Conservation (phyloP, 163 green algal species). For the Botryococcus braunii region DNA sequence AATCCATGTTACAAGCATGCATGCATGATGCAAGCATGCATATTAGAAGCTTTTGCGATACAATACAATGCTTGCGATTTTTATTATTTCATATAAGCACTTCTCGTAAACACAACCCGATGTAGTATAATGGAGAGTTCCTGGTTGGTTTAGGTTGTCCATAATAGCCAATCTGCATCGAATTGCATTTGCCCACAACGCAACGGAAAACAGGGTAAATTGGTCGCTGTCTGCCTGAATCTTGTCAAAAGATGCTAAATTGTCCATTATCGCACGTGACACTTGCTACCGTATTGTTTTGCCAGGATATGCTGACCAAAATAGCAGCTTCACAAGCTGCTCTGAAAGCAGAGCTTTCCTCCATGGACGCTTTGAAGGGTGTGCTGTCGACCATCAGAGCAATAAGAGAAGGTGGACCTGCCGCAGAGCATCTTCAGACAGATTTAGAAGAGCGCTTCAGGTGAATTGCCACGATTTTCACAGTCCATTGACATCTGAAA, state of each 20-base stretch:
- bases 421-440: background rate
- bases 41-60: too few species aligned
- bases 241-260: background rate
- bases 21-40: too few species aligned
- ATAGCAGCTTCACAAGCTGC: background rate
- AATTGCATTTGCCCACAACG: background rate
- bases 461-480: too few species aligned
- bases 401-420: background rate
- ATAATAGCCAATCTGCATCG: background rate
- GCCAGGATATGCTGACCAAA: slow-evolving; percentile 3
- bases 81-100: too few species aligned
- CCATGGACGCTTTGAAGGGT: background rate
- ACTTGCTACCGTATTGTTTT: background rate
- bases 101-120: too few species aligned
- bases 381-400: background rate
- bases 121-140: too few species aligned
- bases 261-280: background rate
- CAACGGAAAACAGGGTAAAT: background rate
- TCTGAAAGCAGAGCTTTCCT: background rate
- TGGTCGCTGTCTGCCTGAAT: background rate
- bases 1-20: too few species aligned
- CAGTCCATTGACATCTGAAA: background rate
- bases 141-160: background rate
- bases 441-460: slow-evolving; percentile 4
- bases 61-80: too few species aligned